Evolutionary conservation across 768 basidiomycete genomes (phyloP), one percentile per base, ranked within the genome.

Genomic region (Amanita pallidorosea): DNA sequence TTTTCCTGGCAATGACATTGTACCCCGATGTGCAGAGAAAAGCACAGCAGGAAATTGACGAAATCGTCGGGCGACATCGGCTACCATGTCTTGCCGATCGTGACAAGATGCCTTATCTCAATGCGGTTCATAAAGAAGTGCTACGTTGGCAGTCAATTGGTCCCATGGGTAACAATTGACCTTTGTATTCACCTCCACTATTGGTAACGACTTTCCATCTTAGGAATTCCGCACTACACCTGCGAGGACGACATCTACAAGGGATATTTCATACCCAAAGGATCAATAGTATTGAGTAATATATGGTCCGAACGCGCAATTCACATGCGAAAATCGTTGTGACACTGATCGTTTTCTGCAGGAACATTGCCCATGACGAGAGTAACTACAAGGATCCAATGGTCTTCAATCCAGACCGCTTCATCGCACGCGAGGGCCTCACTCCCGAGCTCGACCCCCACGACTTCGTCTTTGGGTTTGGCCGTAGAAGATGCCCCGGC

Each of bases 21-120:
- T 54, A 71, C 46, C 73, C 71, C 1, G 67, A 69, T 0, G 62
- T 64, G 1, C 67, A 69, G 56, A 56, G 50, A 47, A 62, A 61
- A 22, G 71, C 68, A 1, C 72, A 73, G 45, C 54, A 53, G 6
- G 74, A 73, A 42, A 60, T 76, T 9, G 70, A 74, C 31, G 40
- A 46, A 1, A 58, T 70, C 9, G 48, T 63, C 15, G 68, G 67
- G 4, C 47, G 47, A 8, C 58, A 61, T 22, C 61, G 69, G 0
- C 57, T 74, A 6, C 69, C 70, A 2, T 64, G 55, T 0, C 49
- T 66, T n/a, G 63, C 61, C 2, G 70, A 74, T 47, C 55, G 56
- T 2, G 54, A 59, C 5, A 50, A 54, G 1, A 51, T 73, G 13
- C 69, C 68, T 0, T 72, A 70, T 45, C 54, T 71, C 27, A 53